A percentile compares a stretch with the other conserved stretches of the same genome.
Evolutionary conservation across 139 green algal species (phyloP).

Genomic region (Prasinococcaceae sp.): DNA sequence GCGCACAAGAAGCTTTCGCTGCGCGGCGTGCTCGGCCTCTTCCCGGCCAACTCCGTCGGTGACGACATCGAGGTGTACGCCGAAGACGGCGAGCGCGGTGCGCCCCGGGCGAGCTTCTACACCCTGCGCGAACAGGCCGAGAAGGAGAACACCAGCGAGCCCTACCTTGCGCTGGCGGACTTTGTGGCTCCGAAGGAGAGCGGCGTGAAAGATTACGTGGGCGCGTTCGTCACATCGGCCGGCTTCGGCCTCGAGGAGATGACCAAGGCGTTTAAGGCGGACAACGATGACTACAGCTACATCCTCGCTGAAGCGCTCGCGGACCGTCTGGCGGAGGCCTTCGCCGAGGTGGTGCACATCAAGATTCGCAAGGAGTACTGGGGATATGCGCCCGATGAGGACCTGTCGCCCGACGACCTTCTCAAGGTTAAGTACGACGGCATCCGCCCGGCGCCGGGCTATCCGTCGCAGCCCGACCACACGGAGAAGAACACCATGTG

Average conservation of each 20-base stretch:
- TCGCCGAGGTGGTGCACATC: constrained; percentile 90
- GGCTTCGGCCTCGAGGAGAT: constrained; percentile 81
- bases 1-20: constrained; percentile 62
- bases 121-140: constrained; percentile 65
- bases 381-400: constrained; percentile 84
- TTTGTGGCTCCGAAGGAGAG: constrained; percentile 80
- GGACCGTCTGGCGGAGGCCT: constrained; percentile 89
- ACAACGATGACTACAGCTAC: constrained; percentile 52
- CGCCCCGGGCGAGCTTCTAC: constrained; percentile 15
- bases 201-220: constrained; percentile 82
- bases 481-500: constrained; percentile 96
- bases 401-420: constrained; percentile 72
- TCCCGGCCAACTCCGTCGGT: constrained; percentile 72
- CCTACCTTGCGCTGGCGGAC: constrained; percentile 85
- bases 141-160: constrained; percentile 55
- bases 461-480: constrained; percentile 96
- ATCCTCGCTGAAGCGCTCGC: constrained; percentile 98
- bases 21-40: constrained; percentile 76
- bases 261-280: constrained; percentile 50
- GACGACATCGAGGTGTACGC: constrained; percentile 86
- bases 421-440: constrained; percentile 98
- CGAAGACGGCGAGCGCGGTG: constrained; percentile 36
- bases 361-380: constrained; percentile 71
- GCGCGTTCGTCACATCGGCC: constrained; percentile 70
- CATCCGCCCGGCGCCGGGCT: constrained; percentile 92